phyloP scores from a whole-genome alignment of 2,329 filamentous ascomycete genomes.

The Ceratocystis alfenasii region DNA sequence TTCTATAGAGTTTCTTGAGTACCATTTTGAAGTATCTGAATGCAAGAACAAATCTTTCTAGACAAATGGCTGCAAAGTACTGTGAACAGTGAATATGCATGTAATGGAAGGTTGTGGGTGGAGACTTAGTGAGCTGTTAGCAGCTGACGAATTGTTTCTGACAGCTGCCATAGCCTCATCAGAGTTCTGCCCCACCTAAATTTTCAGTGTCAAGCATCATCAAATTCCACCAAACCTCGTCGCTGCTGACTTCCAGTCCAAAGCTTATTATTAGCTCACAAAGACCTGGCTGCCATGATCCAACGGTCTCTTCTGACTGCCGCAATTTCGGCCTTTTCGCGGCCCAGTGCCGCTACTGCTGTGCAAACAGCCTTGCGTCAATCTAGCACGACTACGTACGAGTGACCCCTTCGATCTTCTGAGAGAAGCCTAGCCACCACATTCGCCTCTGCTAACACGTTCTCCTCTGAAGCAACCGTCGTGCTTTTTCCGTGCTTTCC shows the following conservation, averaged over 20 bases:
- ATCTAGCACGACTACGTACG: conserved; percentile 17
- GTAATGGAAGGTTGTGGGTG: background rate
- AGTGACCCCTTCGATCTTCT: background rate
- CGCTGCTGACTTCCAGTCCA: background rate
- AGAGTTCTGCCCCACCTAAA: conserved; percentile 15
- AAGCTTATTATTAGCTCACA: background rate
- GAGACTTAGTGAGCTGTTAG: background rate
- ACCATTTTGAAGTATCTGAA: conserved; percentile 1
- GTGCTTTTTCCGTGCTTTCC: conserved; percentile 19
- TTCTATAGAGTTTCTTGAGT: background rate
- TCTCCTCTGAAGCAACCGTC: background rate
- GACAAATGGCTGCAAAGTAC: background rate
- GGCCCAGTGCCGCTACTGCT: conserved; percentile 10
- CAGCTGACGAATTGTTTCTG: background rate
- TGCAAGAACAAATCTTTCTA: conserved; percentile 2
- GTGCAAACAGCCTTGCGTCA: conserved; percentile 13
- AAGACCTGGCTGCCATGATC: conserved; percentile 5
- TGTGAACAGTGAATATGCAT: background rate
- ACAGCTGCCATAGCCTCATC: conserved; percentile 12
- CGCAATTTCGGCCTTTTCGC: conserved; percentile 9
- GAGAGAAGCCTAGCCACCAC: background rate
- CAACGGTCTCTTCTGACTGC: conserved; percentile 15
- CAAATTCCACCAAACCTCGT: background rate
- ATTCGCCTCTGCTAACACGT: background rate
- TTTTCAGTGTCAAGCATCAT: conserved; percentile 15